Evolutionary conservation across 2,329 filamentous ascomycete species (phyloP).

Genomic region (Domatiomyces catenatus): DNA sequence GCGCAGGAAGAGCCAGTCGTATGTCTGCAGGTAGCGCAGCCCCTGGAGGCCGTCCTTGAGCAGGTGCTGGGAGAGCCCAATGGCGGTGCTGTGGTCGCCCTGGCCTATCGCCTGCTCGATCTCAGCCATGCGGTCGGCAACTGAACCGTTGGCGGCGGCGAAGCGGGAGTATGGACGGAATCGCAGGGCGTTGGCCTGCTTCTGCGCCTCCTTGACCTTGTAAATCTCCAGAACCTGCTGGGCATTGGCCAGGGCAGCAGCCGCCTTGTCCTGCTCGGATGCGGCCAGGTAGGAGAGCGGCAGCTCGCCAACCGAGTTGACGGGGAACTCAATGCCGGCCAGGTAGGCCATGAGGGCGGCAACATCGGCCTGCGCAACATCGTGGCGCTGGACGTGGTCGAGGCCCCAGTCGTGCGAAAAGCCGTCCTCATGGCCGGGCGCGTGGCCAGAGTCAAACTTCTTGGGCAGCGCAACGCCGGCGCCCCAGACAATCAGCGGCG

Average conservation of each 20-base stretch:
- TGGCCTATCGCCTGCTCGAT: constrained; percentile 54
- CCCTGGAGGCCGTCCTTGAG: constrained; percentile 66
- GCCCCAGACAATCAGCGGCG: constrained; percentile 84
- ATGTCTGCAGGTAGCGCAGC: constrained; percentile 86
- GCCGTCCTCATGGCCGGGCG: constrained; percentile 70
- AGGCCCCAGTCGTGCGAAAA: constrained; percentile 83
- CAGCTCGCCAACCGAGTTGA: constrained; percentile 88
- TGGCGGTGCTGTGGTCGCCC: constrained; percentile 58
- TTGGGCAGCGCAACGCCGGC: constrained; percentile 71
- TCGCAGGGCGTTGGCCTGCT: constrained; percentile 57
- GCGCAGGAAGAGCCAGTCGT: constrained; percentile 92
- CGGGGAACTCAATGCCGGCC: constrained; percentile 73
- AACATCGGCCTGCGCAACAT: constrained; percentile 86
- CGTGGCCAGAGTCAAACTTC: constrained; percentile 38
- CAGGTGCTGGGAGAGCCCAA: constrained; percentile 59
- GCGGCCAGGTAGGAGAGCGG: constrained; percentile 70
- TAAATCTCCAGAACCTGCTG: constrained; percentile 90
- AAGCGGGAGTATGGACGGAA: constrained; percentile 65
- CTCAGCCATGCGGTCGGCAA: constrained; percentile 49
- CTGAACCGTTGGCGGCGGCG: constrained; percentile 44
- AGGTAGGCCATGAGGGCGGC: constrained; percentile 93
- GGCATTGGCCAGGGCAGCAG: constrained; percentile 71
- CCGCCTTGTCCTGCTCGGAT: constrained; percentile 58
- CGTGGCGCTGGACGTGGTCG: constrained; percentile 65
- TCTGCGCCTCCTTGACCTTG: constrained; percentile 75